Percentiles rank a stretch among this genome's conserved stretches.
Conservation (phyloP, 352 stramenopile species). For the Thalassiosira oceanica region DNA sequence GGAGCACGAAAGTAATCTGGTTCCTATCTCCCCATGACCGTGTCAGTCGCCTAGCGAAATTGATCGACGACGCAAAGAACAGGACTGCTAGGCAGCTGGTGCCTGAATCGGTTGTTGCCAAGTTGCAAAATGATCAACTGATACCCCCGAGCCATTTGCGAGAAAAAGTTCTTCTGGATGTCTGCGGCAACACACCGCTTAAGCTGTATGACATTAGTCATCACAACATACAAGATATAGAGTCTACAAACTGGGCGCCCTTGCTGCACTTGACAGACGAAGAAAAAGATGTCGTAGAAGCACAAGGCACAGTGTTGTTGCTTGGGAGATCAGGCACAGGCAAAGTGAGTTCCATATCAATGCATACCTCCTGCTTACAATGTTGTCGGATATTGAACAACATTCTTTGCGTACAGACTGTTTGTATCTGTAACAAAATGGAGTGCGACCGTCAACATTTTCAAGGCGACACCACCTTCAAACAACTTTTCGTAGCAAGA, state of each 20-base stretch:
- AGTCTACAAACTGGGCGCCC: slow-evolving; percentile 45
- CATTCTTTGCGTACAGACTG: slow-evolving; percentile 25
- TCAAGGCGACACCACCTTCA: slow-evolving; percentile 19
- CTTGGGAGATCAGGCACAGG: slow-evolving; percentile 56
- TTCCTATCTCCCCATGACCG: slow-evolving; percentile 51
- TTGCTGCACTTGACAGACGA: slow-evolving; percentile 56
- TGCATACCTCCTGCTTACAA: neutral
- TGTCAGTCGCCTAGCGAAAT: slow-evolving; percentile 46
- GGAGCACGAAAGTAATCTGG: slow-evolving; percentile 44
- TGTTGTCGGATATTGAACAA: neutral
- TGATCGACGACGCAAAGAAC: slow-evolving; percentile 67
- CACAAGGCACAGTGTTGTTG: slow-evolving; percentile 57
- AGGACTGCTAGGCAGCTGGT: slow-evolving; percentile 43
- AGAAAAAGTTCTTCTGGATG: slow-evolving; percentile 49
- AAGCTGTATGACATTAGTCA: slow-evolving; percentile 58
- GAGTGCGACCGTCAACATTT: slow-evolving; percentile 46
- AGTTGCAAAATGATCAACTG: neutral
- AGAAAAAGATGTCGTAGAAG: slow-evolving; percentile 58
- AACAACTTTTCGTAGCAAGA: slow-evolving; percentile 59
- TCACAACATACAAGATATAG: slow-evolving; percentile 38
- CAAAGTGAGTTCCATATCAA: slow-evolving; percentile 30
- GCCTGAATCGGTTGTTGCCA: neutral
- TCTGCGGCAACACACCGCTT: slow-evolving; percentile 49
- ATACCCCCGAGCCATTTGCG: neutral
- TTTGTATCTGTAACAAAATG: slow-evolving; percentile 65